phyloP scores from a whole-genome alignment of 2,329 filamentous ascomycete genomes.

The Cadophora sp. region DNA sequence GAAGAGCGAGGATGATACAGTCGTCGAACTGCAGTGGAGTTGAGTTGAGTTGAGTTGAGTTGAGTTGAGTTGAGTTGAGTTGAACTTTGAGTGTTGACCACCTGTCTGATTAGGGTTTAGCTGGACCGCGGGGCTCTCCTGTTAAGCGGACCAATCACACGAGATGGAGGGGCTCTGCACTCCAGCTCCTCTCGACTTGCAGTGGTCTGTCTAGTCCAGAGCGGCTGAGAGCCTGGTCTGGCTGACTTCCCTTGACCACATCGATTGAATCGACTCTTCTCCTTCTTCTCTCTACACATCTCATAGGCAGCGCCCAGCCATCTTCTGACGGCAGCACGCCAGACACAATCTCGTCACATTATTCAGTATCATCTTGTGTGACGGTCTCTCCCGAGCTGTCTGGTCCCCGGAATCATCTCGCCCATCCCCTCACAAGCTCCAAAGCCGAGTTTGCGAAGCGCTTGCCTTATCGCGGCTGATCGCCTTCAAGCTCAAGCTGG shows the following conservation, averaged over 20 bases:
- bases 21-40: background rate
- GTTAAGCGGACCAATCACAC: background rate
- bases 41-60: background rate
- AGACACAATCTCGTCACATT: background rate
- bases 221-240: constrained; percentile 13
- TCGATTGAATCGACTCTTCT: background rate
- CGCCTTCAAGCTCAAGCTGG: background rate
- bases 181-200: no score
- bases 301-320: background rate
- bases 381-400: background rate
- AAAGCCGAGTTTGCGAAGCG: background rate
- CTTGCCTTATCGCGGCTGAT: constrained; percentile 22
- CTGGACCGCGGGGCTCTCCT: background rate
- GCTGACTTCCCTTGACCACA: constrained; percentile 6
- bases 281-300: background rate
- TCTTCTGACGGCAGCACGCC: background rate
- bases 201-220: background rate
- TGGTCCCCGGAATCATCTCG: background rate
- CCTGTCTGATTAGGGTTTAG: background rate
- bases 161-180: background rate
- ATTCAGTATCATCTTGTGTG: background rate
- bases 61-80: background rate
- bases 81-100: background rate
- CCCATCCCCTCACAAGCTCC: constrained; percentile 16
- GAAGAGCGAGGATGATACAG: background rate